phyloP scores from a whole-genome alignment of 2,329 filamentous ascomycete genomes.

The Zymoseptoria brevis region DNA sequence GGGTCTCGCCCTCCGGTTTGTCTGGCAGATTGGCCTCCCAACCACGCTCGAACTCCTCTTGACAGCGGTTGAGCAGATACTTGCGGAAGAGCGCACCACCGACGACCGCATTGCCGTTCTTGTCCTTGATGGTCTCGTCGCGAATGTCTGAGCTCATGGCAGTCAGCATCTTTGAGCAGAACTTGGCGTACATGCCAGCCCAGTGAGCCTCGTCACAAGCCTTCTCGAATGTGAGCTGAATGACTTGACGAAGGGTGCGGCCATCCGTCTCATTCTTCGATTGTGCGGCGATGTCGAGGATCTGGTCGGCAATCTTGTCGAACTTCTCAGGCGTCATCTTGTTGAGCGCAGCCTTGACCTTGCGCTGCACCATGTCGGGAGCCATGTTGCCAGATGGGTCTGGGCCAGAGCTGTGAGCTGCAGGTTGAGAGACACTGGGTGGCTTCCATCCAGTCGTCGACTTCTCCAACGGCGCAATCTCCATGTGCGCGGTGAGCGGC shows the following conservation, averaged over 20 bases:
- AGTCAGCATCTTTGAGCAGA: conserved; percentile 94
- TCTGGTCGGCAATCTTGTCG: conserved; percentile 88
- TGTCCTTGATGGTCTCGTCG: conserved; percentile 90
- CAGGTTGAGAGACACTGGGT: conserved; percentile 53
- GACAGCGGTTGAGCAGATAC: conserved; percentile 95
- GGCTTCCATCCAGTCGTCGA: conserved; percentile 86
- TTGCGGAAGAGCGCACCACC: conserved; percentile 95
- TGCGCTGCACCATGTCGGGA: conserved; percentile 90
- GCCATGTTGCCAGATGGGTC: conserved; percentile 57
- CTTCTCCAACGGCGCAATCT: conserved; percentile 69
- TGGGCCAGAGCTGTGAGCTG: conserved; percentile 31
- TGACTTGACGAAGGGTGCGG: conserved; percentile 90
- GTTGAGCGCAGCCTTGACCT: conserved; percentile 97
- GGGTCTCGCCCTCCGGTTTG: conserved; percentile 62
- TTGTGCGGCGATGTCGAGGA: conserved; percentile 83
- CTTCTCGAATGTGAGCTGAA: conserved; percentile 98
- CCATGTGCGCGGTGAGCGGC: conserved; percentile 78
- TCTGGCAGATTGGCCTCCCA: conserved; percentile 84
- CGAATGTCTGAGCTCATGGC: conserved; percentile 92
- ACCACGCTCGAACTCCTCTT: conserved; percentile 96
- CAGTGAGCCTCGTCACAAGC: conserved; percentile 97
- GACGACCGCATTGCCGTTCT: conserved; percentile 76
- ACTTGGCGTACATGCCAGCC: conserved; percentile 98
- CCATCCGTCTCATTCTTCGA: conserved; percentile 94
- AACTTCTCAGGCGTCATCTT: conserved; percentile 99